Base-by-base conservation (phyloP, 768 basidiomycete species). In the Sutorius australiensis region DNA sequence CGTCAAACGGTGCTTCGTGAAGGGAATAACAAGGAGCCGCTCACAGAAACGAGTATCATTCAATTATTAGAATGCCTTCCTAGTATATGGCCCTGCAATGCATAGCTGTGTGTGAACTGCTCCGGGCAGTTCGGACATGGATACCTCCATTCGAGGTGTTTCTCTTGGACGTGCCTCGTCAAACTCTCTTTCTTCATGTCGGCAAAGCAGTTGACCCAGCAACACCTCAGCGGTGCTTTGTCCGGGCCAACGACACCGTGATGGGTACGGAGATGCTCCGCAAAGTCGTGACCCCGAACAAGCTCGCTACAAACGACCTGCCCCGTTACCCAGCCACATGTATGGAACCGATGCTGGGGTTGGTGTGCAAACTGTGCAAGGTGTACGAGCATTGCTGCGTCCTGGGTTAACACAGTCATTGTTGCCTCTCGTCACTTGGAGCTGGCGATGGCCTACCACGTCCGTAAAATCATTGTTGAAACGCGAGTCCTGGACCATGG, bases 151-250 rank as follows among this genome's bases (percentile, higher is more conserved):
- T 54, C 52, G 17, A 69, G 56, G 27, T 69, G 67, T 30, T 27
- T 54, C 37, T 69, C 67, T 24, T 57, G 57, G 16, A 69, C 42
- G 16, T 71, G 67, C 14, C 69, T 56, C 30, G 48, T 30, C 13
- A 69, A 21, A 19, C 69, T 67, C 51, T 69, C 67, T 40, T 47
- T 69, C 21, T 55, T 71, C 65, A 71, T 63, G 0, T 41, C 46
- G 10, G 27, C 0, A 3, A 3, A 19, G 28, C 67, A 71, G 10
- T 34, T 42, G 17, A 7, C 3, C 67, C 67, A 71, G 30, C 7
- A 27, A 9, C 69, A 69, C 1, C 0, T 30, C 12, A 71, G 0
- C 0, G 0, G 0, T 9, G 37, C 2, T 17, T 50, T 41, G 0
- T 65, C 67, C 16, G 58, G 14, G 8, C 61, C 67, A 0, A n/a